Evolutionary conservation across 768 basidiomycete species (phyloP).

Genomic region (Coprinellus aureogranulatus): DNA sequence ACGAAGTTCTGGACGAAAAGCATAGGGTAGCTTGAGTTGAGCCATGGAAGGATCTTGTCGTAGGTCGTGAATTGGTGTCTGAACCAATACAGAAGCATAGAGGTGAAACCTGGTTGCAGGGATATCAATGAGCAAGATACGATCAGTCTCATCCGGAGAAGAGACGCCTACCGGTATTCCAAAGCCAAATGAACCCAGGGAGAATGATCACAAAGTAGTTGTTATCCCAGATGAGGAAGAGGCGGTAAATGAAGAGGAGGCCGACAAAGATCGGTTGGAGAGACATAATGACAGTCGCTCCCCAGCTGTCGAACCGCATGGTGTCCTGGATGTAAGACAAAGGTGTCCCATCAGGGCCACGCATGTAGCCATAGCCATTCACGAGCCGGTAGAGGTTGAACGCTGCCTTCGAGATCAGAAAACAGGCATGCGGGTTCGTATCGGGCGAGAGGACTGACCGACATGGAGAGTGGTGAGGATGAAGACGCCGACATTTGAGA

Average conservation of each 20-base stretch:
- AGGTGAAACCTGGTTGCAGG: background rate
- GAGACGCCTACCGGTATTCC: constrained; percentile 9
- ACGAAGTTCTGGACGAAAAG: background rate
- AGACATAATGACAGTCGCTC: constrained; percentile 13
- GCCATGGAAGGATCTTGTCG: constrained; percentile 5
- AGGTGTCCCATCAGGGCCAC: constrained; percentile 8
- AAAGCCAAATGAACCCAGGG: constrained; percentile 5
- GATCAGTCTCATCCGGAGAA: background rate
- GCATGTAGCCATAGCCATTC: constrained; percentile 18
- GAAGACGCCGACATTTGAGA: background rate
- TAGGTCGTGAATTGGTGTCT: background rate
- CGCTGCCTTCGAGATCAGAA: constrained; percentile 3
- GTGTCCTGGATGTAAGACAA: constrained; percentile 14
- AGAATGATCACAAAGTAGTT: constrained; percentile 8
- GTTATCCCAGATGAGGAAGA: constrained; percentile 10
- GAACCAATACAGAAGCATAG: constrained; percentile 3
- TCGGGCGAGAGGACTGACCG: constrained; percentile 6
- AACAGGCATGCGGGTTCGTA: background rate
- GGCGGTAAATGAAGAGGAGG: constrained; percentile 11
- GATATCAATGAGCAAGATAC: too few species aligned
- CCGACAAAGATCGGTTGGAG: constrained; percentile 17
- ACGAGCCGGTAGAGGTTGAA: constrained; percentile 19
- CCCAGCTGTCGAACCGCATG: constrained; percentile 18
- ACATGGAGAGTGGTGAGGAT: constrained; percentile 14
- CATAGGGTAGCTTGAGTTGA: constrained; percentile 3